These are phyloP conservation scores for Sclerotinia subarctica DNA, from an alignment of 2,329 filamentous ascomycete genomes.

Conservation along the genomic window DNA sequence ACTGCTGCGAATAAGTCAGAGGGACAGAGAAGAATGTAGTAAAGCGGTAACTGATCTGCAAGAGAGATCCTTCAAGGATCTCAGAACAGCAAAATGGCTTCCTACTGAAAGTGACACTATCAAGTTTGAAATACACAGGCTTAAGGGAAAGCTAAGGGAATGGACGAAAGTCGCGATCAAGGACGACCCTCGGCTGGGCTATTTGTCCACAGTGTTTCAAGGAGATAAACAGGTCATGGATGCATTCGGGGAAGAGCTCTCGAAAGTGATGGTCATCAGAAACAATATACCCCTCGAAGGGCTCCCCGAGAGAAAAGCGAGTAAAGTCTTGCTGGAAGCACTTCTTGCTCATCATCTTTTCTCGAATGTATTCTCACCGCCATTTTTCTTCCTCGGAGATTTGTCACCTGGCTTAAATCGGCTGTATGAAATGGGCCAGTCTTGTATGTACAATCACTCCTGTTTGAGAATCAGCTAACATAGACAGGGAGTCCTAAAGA, in stretches of 20 bases:
- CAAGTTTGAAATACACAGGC: not conserved
- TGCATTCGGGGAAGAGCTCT: not conserved
- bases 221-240: not conserved
- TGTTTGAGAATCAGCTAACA: not conserved
- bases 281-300: not conserved
- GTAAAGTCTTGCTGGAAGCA: not conserved
- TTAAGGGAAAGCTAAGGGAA: not conserved
- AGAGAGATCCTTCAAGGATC: not conserved
- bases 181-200: not conserved
- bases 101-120: not conserved
- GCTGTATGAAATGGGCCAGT: not conserved
- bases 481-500: slow-evolving; percentile 22
- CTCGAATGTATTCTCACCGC: not conserved
- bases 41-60: not conserved
- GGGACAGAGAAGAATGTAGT: not conserved
- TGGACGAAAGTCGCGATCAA: not conserved
- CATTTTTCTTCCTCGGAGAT: not conserved
- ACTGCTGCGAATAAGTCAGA: not conserved
- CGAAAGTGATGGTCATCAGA: not conserved
- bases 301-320: not conserved
- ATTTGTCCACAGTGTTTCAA: not conserved
- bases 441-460: not conserved
- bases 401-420: not conserved
- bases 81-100: not conserved
- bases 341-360: not conserved